Conservation (phyloP, 768 basidiomycete species). For the Macrolepiota fuliginosa region DNA sequence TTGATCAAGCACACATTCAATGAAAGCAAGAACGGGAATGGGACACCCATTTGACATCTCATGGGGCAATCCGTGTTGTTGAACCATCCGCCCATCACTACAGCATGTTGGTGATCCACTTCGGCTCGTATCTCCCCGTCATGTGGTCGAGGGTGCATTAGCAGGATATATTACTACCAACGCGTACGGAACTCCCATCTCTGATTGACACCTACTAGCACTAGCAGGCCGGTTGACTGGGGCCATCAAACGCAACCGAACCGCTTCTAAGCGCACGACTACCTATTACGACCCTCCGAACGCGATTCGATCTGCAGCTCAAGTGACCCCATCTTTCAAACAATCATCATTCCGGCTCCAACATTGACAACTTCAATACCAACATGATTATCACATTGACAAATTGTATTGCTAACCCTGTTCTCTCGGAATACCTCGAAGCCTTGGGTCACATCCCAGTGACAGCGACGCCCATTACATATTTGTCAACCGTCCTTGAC, state of each 20-base stretch:
- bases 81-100: too few species aligned
- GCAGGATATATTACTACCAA: not conserved
- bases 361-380: not conserved
- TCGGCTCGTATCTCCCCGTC: too few species aligned
- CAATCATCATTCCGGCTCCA: conserved; percentile 7
- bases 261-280: not conserved
- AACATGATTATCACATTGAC: not conserved
- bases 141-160: not conserved
- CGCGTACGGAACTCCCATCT: not conserved
- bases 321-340: not conserved
- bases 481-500: not conserved
- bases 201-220: not conserved
- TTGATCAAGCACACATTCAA: not conserved
- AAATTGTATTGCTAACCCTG: not conserved
- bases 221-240: not conserved
- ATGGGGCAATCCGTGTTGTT: not conserved
- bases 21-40: not conserved
- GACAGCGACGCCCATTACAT: not conserved
- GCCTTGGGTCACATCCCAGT: not conserved
- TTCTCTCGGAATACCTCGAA: not conserved
- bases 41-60: not conserved
- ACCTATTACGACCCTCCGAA: not conserved
- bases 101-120: not conserved
- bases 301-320: not conserved
- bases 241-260: not conserved